Evolutionary conservation across 1,284 basidiomycete species (phyloP).

Genomic region (Exsudoporus floridanus): DNA sequence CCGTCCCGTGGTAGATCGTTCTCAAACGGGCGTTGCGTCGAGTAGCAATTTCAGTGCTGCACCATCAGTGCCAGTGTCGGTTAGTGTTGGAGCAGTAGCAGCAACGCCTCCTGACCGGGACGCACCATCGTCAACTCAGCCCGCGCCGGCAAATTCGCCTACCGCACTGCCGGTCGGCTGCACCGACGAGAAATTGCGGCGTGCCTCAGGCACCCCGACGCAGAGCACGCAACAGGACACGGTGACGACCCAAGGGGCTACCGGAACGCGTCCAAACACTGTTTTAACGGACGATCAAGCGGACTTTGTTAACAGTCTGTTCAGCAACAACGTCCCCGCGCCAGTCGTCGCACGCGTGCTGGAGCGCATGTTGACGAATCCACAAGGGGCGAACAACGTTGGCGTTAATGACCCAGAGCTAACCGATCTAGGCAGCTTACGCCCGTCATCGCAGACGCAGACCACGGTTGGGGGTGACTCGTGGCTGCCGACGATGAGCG

Average conservation of each 20-base stretch:
- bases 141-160: neutral
- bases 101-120: neutral
- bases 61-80: neutral
- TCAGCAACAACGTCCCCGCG: slow-evolving; percentile 25
- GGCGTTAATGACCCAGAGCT: slow-evolving; percentile 20
- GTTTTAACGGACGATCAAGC: slow-evolving; percentile 24
- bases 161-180: neutral
- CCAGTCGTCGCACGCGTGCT: slow-evolving; percentile 28
- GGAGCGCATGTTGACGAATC: slow-evolving; percentile 28
- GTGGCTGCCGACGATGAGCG: slow-evolving; percentile 7
- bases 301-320: slow-evolving; percentile 22
- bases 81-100: neutral
- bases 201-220: neutral
- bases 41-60: neutral
- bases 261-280: neutral
- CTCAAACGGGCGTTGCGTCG: neutral
- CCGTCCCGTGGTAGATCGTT: neutral
- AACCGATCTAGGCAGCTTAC: neutral
- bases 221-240: neutral
- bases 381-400: slow-evolving; percentile 1
- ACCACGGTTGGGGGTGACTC: neutral
- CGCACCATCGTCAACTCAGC: neutral
- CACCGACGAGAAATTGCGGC: slow-evolving; percentile 13
- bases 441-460: neutral
- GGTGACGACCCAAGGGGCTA: neutral